A percentile compares a stretch with the other conserved stretches of the same genome.
These are phyloP conservation scores for Trichoderma brevicompactum DNA, from an alignment of 2,329 filamentous ascomycete genomes.

Conservation along the genomic window DNA sequence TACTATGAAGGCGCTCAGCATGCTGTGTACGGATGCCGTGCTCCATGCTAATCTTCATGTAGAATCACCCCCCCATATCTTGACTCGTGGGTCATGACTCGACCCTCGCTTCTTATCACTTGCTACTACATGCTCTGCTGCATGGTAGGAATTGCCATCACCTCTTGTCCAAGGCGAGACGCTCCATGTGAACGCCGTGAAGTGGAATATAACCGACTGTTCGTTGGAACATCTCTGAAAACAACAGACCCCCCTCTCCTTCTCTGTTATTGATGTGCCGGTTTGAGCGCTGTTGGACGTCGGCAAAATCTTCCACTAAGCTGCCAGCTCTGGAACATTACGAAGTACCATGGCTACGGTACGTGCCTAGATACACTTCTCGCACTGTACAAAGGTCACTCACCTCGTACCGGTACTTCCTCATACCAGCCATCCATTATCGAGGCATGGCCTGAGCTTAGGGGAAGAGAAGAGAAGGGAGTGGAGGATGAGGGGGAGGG, in stretches of 20 bases:
- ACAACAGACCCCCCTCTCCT: neutral
- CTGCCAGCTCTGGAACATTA: neutral
- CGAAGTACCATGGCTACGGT: neutral
- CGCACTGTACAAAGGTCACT: constrained; percentile 23
- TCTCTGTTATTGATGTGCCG: neutral
- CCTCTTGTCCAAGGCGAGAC: no score
- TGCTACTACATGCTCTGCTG: no score
- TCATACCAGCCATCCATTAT: constrained; percentile 28
- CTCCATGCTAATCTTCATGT: neutral
- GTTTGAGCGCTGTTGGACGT: neutral
- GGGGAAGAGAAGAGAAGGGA: constrained; percentile 1
- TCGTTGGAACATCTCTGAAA: neutral
- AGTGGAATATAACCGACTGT: neutral
- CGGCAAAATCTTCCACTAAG: neutral
- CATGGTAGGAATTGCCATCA: no score
- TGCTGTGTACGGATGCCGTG: neutral
- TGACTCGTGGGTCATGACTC: constrained; percentile 1
- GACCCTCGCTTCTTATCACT: no score
- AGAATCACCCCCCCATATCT: neutral
- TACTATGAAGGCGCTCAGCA: neutral
- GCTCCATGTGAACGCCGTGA: no score
- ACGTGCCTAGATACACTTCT: neutral
- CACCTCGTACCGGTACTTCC: constrained; percentile 26
- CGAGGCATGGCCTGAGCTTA: constrained; percentile 25
- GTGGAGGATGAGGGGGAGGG: constrained; percentile 9